phyloP scores from a whole-genome alignment of 495 filamentous ascomycete species.

The Penicillium bialowiezense region DNA sequence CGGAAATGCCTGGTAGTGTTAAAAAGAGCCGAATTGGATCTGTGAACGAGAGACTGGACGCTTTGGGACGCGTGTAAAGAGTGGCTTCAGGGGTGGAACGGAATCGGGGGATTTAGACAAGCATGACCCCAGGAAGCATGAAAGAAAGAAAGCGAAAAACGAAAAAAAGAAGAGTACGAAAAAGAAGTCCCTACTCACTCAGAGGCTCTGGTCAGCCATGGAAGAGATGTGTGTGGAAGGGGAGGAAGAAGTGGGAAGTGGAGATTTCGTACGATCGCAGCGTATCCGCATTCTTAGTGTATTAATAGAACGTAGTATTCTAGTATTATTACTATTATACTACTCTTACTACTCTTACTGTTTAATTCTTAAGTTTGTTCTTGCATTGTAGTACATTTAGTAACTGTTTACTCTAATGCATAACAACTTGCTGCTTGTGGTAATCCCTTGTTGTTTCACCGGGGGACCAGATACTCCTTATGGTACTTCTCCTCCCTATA shows the following conservation, averaged over 20 bases:
- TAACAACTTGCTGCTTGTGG: slow-evolving; percentile 5
- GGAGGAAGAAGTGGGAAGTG: slow-evolving; percentile 63
- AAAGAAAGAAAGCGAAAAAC: slow-evolving; percentile 6
- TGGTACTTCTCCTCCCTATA: too few species aligned
- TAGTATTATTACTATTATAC: not conserved
- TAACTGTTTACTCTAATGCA: not conserved
- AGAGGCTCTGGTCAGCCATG: too few species aligned
- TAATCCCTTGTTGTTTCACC: not conserved
- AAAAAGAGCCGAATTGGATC: not conserved
- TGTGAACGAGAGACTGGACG: slow-evolving; percentile 18
- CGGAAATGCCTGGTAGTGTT: not conserved
- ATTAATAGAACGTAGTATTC: slow-evolving; percentile 12
- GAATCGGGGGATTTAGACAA: not conserved
- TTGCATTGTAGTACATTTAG: too few species aligned
- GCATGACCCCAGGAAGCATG: too few species aligned
- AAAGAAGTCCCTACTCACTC: too few species aligned
- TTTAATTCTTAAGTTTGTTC: too few species aligned
- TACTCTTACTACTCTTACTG: not conserved
- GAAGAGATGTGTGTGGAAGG: slow-evolving; percentile 67
- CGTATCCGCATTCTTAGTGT: slow-evolving; percentile 23
- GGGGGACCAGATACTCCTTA: not conserved
- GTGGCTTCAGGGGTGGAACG: slow-evolving; percentile 14
- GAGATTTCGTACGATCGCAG: slow-evolving; percentile 16
- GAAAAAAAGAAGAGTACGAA: slow-evolving; percentile 6
- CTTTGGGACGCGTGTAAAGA: slow-evolving; percentile 8